Percentiles rank a stretch among this genome's conserved stretches.
phyloP scores from a whole-genome alignment of 2,329 filamentous ascomycete species.

The Periconia macrospinosa region DNA sequence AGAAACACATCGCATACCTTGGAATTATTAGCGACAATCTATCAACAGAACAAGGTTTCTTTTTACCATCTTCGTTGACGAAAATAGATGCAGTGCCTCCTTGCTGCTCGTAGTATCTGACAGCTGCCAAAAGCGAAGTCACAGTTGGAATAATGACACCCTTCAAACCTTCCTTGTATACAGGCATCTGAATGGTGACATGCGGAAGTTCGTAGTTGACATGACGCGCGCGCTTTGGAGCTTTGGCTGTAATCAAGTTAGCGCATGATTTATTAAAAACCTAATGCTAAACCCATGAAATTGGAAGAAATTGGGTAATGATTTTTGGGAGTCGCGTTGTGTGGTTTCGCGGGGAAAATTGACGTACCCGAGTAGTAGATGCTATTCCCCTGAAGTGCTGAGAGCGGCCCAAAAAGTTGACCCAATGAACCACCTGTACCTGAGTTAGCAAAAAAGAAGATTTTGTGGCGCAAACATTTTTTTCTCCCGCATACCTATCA shows the following conservation, averaged over 20 bases:
- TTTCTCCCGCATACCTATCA: slow-evolving; percentile 16
- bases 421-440: slow-evolving; percentile 47
- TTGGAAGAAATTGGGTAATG: background rate
- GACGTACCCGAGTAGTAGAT: slow-evolving; percentile 25
- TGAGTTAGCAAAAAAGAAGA: background rate
- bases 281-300: background rate
- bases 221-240: slow-evolving; percentile 18
- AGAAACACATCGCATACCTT: slow-evolving; percentile 61
- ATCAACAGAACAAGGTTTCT: background rate
- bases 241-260: slow-evolving; percentile 12
- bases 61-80: slow-evolving; percentile 60
- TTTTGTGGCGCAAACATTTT: too few relatives aligned
- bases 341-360: background rate
- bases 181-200: slow-evolving; percentile 75
- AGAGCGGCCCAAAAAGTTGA: slow-evolving; percentile 53
- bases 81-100: slow-evolving; percentile 67
- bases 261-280: background rate
- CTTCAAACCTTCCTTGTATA: slow-evolving; percentile 79
- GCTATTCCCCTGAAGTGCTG: slow-evolving; percentile 25
- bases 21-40: background rate
- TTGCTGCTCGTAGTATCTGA: slow-evolving; percentile 51
- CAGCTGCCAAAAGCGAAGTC: slow-evolving; percentile 70
- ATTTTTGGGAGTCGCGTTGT: background rate
- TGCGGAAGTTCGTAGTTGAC: slow-evolving; percentile 60
- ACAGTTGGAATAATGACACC: slow-evolving; percentile 77